Conservation (phyloP, 2,329 filamentous ascomycete genomes). For the Leptographium procerum region DNA sequence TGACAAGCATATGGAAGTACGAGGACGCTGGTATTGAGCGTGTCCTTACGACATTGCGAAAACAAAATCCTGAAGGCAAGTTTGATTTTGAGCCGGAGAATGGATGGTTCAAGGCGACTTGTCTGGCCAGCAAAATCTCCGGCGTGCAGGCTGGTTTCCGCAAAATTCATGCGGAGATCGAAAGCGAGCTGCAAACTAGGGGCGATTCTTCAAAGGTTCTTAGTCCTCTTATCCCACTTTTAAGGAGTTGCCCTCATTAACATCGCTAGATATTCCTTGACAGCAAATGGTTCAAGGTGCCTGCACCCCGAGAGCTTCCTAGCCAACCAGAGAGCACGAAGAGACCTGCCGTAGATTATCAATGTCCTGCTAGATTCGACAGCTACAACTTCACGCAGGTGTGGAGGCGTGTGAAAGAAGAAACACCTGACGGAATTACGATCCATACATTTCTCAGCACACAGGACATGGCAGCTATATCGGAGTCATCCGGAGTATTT, state of each 20-base stretch:
- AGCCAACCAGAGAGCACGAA: background rate
- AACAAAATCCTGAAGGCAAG: conserved; percentile 10
- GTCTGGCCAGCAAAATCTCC: conserved; percentile 4
- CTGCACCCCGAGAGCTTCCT: background rate
- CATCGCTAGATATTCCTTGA: background rate
- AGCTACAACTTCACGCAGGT: conserved; percentile 5
- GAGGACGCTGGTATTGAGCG: conserved; percentile 12
- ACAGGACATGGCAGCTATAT: conserved; percentile 7
- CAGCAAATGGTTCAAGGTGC: conserved; percentile 3
- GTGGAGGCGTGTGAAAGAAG: conserved; percentile 16
- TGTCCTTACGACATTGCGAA: conserved; percentile 13
- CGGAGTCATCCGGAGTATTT: conserved; percentile 2
- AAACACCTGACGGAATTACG: conserved; percentile 9
- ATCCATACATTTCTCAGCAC: conserved; percentile 10
- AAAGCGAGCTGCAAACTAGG: background rate
- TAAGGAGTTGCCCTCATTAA: background rate
- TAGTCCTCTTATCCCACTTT: background rate
- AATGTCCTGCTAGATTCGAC: conserved; percentile 10
- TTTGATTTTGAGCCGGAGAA: conserved; percentile 15
- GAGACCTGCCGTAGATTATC: conserved; percentile 1
- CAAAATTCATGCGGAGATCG: conserved; percentile 7
- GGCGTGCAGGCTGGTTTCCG: conserved; percentile 11
- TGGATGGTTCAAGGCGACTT: conserved; percentile 16
- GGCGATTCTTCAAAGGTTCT: background rate
- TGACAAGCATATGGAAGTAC: conserved; percentile 18